Evolutionary conservation across 2,329 filamentous ascomycete species (phyloP), one percentile per base, ranked within the genome.

Genomic region (Fusarium duplospermum): DNA sequence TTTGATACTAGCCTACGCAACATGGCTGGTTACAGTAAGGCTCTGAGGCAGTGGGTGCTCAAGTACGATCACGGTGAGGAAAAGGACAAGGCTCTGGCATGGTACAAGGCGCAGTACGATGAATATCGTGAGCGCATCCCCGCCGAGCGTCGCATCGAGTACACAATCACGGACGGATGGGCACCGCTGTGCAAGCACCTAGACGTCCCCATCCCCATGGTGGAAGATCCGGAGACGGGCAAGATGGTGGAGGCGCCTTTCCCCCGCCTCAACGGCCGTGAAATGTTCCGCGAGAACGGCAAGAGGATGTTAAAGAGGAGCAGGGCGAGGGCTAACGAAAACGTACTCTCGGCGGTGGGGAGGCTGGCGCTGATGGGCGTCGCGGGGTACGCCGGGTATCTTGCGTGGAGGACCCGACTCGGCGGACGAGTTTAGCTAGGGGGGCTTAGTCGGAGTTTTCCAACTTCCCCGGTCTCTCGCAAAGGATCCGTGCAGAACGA

Each of bases 101-200:
- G 82, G 76, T 85, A 81, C 71, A 76, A 79, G n/a, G 69, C 77
- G 0, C 81, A 81, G 38, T 86, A 86, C 63, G 74, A 77, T 24
- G 81, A 83, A 59, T 82, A 83, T 20, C 77, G 80, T 9, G 78
- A 79, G 14, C 72, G 77, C 29, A 83, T 85, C 20, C 77, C 81
- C 8, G 73, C 69, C 4, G 79, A 82, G 16, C 76, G 81, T 0
- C 72, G 84, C 24, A 73, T 86, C 24, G 83, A 86, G 65, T 86
- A 79, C 68, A 75, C 71, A n/a, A 77, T 85, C 14, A 77, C 78
- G 31, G 80, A 84, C 9, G 84, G 84, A 4, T 86, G 83, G 83
- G 77, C 57, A n/a, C 84, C 85, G 9, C 78, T 86, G 11, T 86
- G 84, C 60, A 66, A 79, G 22, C 82, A 84, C 45, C 78, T 87